Conservation (phyloP, 2,329 filamentous ascomycete genomes). For the Pestalotiopsis sp. region DNA sequence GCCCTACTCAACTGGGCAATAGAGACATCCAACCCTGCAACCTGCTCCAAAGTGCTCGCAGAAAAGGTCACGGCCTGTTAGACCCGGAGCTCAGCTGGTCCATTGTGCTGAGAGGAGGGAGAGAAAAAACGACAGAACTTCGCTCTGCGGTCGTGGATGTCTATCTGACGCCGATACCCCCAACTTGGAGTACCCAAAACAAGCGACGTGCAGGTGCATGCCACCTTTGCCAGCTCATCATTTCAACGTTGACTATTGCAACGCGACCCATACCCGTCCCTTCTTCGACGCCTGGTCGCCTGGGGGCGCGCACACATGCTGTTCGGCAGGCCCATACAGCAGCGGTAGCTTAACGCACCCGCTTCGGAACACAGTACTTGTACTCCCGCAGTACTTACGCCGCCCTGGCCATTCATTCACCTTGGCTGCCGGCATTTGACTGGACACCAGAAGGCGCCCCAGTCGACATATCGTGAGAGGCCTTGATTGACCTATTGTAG, state of each 20-base stretch:
- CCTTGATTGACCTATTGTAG: conserved; percentile 13
- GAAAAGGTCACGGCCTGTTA: background rate
- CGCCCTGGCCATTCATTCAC: background rate
- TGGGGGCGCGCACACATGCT: conserved; percentile 24
- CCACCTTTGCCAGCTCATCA: conserved; percentile 45
- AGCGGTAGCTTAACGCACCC: conserved; percentile 34
- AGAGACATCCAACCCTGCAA: background rate
- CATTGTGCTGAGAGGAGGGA: conserved; percentile 2
- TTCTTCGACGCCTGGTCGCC: conserved; percentile 37
- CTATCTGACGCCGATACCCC: conserved; percentile 16
- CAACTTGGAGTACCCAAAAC: conserved; percentile 39
- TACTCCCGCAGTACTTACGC: conserved; percentile 31
- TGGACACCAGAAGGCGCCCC: conserved; percentile 8
- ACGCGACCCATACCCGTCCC: conserved; percentile 42
- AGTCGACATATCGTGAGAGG: conserved; percentile 15
- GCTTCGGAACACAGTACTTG: conserved; percentile 30
- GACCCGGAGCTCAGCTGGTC: conserved; percentile 1
- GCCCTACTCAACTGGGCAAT: background rate
- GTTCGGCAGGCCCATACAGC: conserved; percentile 13
- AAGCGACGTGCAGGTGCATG: conserved; percentile 44
- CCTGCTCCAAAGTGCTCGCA: background rate
- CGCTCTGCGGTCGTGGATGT: conserved; percentile 11
- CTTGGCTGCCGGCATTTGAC: conserved; percentile 6
- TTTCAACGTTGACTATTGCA: conserved; percentile 41
- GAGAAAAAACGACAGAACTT: conserved; percentile 4